Base-by-base conservation (phyloP, 768 basidiomycete genomes). In the Fomitopsis serialis region DNA sequence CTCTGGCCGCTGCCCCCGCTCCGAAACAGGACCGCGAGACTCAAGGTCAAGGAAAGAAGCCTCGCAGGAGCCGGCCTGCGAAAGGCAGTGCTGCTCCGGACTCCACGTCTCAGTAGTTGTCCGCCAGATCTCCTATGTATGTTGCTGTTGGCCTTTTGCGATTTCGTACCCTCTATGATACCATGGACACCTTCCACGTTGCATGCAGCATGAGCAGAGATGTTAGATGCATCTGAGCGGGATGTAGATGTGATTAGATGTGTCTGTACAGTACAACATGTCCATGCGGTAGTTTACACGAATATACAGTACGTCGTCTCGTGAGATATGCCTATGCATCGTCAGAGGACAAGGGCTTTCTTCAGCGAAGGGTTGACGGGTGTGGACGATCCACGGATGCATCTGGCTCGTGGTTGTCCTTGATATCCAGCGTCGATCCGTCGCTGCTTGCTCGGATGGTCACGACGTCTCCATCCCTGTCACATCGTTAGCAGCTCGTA, bases 401-500 rank as follows among this genome's bases (percentile, higher is more conserved):
- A 56, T 74, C 71, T 2, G 65, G 49, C 5, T 61, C 54, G 54
- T 74, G 73, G 50, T 72, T 73, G 49, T 74, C 73, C 40, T 56
- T 55, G 42, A 75, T 68, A n/a, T 66, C 51, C 29, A 77, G 60
- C n/a, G 57, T 55, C 32, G 61, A 57, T n/a, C 66, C 69, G 49
- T 71, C 69, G 10, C 61, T 62, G 3, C 62, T 52, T 6, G 67
- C 61, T 2, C 63, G 63, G 42, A 79, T 67, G 17, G 55, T 60
- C 19, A 75, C 76, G 13, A 60, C 64, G 54, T 79, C 77, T 0
- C 76, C 77, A 49, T 82, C 78, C 54, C 79, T 80, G 50, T 36
- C 15, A 42, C 12, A 25, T 48, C 10, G 29, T 53, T 43, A 54
- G 29, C 17, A 13, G 37, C 22, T 13, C 13, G 19, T n/a, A 22